These are phyloP conservation scores for Myxozyma vanderwaltii DNA, from an alignment of 805 yeast genomes.

Conservation along the genomic window DNA sequence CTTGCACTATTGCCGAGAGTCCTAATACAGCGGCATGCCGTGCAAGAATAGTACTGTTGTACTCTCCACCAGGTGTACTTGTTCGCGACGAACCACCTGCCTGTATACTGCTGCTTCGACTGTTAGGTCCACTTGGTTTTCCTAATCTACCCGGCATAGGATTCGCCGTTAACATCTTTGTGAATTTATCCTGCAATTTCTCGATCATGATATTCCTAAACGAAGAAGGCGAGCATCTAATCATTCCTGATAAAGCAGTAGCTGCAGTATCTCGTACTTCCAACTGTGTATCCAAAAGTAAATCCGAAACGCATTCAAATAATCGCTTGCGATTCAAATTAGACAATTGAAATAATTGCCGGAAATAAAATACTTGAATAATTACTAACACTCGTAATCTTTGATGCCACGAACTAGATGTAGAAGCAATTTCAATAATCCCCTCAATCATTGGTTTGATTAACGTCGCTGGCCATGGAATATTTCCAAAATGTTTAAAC, in stretches of 20 bases:
- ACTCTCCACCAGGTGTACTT: constrained; percentile 24
- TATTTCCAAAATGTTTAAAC: constrained; percentile 51
- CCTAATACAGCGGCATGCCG: constrained; percentile 89
- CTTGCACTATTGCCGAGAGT: constrained; percentile 81
- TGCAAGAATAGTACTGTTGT: constrained; percentile 46
- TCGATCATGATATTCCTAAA: constrained; percentile 47
- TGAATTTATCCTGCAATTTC: constrained; percentile 50
- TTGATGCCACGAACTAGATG: constrained; percentile 59
- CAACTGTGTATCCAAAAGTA: constrained; percentile 63
- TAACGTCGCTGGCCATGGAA: constrained; percentile 50
- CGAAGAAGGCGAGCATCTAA: constrained; percentile 61
- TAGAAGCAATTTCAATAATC: constrained; percentile 47
- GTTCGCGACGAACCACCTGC: constrained; percentile 20
- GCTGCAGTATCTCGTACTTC: constrained; percentile 79
- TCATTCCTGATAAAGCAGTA: constrained; percentile 72
- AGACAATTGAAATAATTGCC: constrained; percentile 60
- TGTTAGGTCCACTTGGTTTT: constrained; percentile 32
- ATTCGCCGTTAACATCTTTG: constrained; percentile 47
- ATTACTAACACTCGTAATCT: constrained; percentile 66
- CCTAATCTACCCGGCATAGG: constrained; percentile 29
- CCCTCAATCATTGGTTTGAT: constrained; percentile 49
- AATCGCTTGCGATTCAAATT: constrained; percentile 52
- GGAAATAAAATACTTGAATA: constrained; percentile 68
- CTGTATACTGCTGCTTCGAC: constrained; percentile 37
- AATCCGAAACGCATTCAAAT: constrained; percentile 53